Evolutionary conservation across 1,284 basidiomycete genomes (phyloP).

Genomic region (Trametes pubescens): DNA sequence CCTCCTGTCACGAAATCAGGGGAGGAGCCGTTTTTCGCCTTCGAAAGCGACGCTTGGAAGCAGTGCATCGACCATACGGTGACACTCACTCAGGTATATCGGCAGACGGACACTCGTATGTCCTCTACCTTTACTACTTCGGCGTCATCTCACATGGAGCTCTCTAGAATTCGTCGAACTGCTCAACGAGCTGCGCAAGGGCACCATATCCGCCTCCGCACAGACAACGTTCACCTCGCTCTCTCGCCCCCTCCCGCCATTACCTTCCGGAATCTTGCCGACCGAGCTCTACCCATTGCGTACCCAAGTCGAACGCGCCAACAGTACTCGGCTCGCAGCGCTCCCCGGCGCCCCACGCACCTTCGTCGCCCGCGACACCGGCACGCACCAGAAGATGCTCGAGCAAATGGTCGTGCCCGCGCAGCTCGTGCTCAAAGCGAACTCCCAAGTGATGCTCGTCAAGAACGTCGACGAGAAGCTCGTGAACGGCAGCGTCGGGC

Average conservation of each 20-base stretch:
- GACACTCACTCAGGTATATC: slow-evolving; percentile 91
- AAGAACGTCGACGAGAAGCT: slow-evolving; percentile 59
- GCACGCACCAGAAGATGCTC: slow-evolving; percentile 50
- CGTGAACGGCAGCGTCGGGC: slow-evolving; percentile 49
- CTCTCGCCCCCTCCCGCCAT: slow-evolving; percentile 47
- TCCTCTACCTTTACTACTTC: background rate
- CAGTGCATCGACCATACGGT: slow-evolving; percentile 80
- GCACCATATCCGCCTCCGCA: slow-evolving; percentile 54
- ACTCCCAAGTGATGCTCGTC: slow-evolving; percentile 79
- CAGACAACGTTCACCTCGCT: slow-evolving; percentile 57
- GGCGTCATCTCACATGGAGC: background rate
- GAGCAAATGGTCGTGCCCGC: slow-evolving; percentile 48
- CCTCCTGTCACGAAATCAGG: slow-evolving; percentile 83
- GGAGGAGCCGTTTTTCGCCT: slow-evolving; percentile 71
- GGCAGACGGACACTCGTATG: slow-evolving; percentile 63
- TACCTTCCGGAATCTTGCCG: slow-evolving; percentile 56
- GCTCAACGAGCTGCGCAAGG: slow-evolving; percentile 91
- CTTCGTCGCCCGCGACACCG: slow-evolving; percentile 53
- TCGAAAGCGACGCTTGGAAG: slow-evolving; percentile 91
- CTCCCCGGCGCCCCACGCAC: slow-evolving; percentile 36
- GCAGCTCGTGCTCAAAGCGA: slow-evolving; percentile 52
- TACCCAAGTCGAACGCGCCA: slow-evolving; percentile 65
- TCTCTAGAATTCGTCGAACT: slow-evolving; percentile 83
- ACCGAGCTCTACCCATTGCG: slow-evolving; percentile 74
- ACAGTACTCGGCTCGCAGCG: slow-evolving; percentile 45